Percentiles rank a stretch among this genome's conserved stretches.
Evolutionary conservation across 2,329 filamentous ascomycete genomes (phyloP).

Genomic region (Fusarium proliferatum): DNA sequence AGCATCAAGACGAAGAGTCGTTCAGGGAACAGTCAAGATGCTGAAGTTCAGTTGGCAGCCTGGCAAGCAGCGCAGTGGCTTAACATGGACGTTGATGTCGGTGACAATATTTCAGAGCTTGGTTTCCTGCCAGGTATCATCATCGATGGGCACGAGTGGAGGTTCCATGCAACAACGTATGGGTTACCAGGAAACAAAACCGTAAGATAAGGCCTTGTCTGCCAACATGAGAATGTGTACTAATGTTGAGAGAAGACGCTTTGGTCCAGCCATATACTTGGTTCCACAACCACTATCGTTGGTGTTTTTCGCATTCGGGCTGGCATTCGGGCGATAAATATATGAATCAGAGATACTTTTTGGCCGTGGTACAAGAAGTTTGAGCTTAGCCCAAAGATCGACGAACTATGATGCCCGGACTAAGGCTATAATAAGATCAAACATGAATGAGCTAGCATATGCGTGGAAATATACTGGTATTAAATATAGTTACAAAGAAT

Average conservation of each 20-base stretch:
- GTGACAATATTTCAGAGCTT: rapidly evolving
- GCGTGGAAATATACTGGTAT: background rate
- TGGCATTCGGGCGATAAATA: background rate
- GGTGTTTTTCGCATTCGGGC: background rate
- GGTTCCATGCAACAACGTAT: background rate
- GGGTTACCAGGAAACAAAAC: background rate
- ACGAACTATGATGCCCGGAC: rapidly evolving
- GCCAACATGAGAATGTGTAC: background rate
- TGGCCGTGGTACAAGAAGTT: background rate
- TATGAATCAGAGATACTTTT: background rate
- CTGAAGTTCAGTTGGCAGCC: background rate
- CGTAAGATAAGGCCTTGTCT: background rate
- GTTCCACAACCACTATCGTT: background rate
- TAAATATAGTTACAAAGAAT: background rate
- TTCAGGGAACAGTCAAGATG: background rate
- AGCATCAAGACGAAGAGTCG: background rate
- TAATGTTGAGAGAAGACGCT: background rate
- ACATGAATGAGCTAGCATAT: too few species aligned
- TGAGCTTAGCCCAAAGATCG: background rate
- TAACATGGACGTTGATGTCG: background rate
- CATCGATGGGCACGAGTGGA: background rate
- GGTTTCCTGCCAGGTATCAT: background rate
- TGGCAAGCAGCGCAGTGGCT: background rate
- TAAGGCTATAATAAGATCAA: rapidly evolving
- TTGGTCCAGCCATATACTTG: background rate